phyloP scores from a whole-genome alignment of 768 basidiomycete genomes.

The Leccinum obscurum region DNA sequence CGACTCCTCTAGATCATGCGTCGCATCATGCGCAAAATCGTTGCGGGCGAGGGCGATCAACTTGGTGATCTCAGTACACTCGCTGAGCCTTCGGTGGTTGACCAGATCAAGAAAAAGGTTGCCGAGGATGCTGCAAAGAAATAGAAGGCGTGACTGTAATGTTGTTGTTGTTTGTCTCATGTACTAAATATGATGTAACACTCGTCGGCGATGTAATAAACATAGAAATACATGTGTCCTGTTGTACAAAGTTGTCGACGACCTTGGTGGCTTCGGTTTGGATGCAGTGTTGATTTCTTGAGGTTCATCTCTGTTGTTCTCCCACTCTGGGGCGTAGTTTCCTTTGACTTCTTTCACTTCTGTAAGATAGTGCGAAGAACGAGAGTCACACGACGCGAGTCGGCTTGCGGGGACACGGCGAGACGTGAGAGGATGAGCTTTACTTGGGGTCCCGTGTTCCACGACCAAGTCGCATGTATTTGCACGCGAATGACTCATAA shows the following conservation, averaged over 20 bases:
- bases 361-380: not conserved
- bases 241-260: not conserved
- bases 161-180: not conserved
- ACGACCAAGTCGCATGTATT: not conserved
- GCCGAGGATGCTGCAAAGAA: conserved; percentile 39
- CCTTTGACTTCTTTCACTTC: not conserved
- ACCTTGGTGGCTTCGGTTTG: not conserved
- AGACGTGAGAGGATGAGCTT: not conserved
- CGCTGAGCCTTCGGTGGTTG: conserved; percentile 86
- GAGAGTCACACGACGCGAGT: not conserved
- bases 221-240: not conserved
- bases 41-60: conserved; percentile 91
- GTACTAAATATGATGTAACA: not conserved
- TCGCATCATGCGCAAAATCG: conserved; percentile 94
- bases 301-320: not conserved
- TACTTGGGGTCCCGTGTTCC: not conserved
- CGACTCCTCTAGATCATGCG: conserved; percentile 72
- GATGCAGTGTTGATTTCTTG: not conserved
- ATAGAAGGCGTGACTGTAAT: not conserved
- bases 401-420: not conserved
- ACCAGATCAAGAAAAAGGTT: conserved; percentile 80
- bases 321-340: not conserved
- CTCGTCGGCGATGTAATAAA: not conserved
- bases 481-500: not conserved
- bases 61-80: conserved; percentile 93